These are phyloP conservation scores for Clavispora asparagi DNA, from an alignment of 805 yeast genomes.

Conservation along the genomic window DNA sequence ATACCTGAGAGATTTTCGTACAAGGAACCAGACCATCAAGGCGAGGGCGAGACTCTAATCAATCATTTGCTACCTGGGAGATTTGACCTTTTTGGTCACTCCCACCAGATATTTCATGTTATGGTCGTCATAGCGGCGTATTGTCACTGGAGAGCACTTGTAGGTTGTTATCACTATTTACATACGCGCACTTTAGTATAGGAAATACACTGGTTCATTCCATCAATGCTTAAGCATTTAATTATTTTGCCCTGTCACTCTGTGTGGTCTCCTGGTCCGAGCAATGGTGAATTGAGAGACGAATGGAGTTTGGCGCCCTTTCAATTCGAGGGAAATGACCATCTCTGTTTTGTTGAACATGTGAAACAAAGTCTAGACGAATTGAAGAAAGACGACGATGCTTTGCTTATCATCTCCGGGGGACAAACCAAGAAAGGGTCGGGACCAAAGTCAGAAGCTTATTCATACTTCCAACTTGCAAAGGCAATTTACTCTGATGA, in stretches of 20 bases:
- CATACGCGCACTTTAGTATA: constrained; percentile 23
- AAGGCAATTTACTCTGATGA: constrained; percentile 16
- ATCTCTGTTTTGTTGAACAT: constrained; percentile 60
- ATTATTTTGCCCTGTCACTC: constrained; percentile 50
- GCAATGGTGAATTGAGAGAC: constrained; percentile 39
- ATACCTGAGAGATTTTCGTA: constrained; percentile 63
- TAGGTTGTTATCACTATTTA: constrained; percentile 38
- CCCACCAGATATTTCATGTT: constrained; percentile 81
- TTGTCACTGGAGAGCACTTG: constrained; percentile 64
- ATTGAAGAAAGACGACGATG: constrained; percentile 23
- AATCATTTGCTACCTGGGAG: constrained; percentile 16
- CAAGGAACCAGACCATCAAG: constrained; percentile 15
- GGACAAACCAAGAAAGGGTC: constrained; percentile 62
- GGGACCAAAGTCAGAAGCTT: constrained; percentile 56
- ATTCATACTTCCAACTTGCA: constrained; percentile 49
- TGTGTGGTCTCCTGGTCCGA: constrained; percentile 43
- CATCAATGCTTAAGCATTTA: constrained; percentile 11
- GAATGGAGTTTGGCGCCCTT: constrained; percentile 70
- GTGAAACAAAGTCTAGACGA: constrained; percentile 40
- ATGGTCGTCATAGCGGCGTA: constrained; percentile 72
- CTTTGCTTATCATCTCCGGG: constrained; percentile 51
- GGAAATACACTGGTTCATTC: background rate
- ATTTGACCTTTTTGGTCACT: constrained; percentile 70
- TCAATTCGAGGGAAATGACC: constrained; percentile 67
- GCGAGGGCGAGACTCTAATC: constrained; percentile 3